Percentiles rank a stretch among this genome's conserved stretches.
These are phyloP conservation scores for Penicillium hesseltinei DNA, from an alignment of 2,329 filamentous ascomycete species.

Conservation along the genomic window DNA sequence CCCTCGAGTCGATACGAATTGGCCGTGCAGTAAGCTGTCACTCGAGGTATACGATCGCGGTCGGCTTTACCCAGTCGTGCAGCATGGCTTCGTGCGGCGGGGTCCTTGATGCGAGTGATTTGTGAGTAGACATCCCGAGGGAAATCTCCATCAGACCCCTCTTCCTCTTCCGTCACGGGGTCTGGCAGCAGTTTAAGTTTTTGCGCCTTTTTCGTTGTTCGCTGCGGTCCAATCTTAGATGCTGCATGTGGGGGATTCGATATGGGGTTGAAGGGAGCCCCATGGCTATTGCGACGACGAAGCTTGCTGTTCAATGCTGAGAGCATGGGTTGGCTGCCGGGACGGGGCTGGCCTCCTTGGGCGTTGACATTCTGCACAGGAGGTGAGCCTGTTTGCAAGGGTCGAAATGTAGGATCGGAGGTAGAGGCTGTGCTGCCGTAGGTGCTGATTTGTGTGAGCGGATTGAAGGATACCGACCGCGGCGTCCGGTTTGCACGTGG, in stretches of 20 bases:
- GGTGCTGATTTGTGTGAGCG: constrained; percentile 46
- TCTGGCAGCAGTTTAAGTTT: constrained; percentile 97
- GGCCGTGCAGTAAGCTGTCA: constrained; percentile 95
- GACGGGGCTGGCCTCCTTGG: constrained; percentile 25
- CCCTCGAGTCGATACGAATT: constrained; percentile 88
- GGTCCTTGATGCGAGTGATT: constrained; percentile 96
- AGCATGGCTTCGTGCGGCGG: constrained; percentile 85
- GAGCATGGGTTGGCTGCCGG: constrained; percentile 60
- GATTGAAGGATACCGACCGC: constrained; percentile 51
- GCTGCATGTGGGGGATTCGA: constrained; percentile 42
- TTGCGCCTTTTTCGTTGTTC: constrained; percentile 92
- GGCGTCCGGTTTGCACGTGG: constrained; percentile 37
- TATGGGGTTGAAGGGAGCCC: constrained; percentile 52
- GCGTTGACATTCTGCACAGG: constrained; percentile 33
- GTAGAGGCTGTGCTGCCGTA: constrained; percentile 41
- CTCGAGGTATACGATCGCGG: constrained; percentile 77
- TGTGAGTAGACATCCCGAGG: constrained; percentile 96
- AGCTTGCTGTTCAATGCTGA: constrained; percentile 84
- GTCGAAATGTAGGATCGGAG: constrained; percentile 42
- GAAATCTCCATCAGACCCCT: constrained; percentile 79
- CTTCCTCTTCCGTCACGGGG: constrained; percentile 78
- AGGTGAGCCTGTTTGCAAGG: constrained; percentile 41
- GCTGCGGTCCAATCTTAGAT: constrained; percentile 84
- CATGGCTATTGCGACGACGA: constrained; percentile 79
- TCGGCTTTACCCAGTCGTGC: constrained; percentile 92